A percentile compares a stretch with the other conserved stretches of the same genome.
Conservation (phyloP, 441 rosid genomes). For the Populus trichocarpa region DNA sequence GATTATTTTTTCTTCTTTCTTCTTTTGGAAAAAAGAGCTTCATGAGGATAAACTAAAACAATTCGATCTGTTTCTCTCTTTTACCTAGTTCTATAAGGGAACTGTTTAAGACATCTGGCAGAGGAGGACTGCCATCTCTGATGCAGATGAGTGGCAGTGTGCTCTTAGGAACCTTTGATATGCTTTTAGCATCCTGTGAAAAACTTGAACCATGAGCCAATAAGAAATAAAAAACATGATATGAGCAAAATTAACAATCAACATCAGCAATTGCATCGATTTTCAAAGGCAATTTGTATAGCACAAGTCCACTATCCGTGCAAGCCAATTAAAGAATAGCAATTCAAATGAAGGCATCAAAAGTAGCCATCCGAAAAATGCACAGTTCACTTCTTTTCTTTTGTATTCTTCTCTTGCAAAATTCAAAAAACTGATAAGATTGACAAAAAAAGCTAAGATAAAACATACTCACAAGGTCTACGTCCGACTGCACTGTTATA, state of each 20-base stretch:
- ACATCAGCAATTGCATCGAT: not conserved
- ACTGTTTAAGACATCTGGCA: conserved; percentile 63
- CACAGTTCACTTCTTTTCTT: not conserved
- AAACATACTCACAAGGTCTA: conserved; percentile 64
- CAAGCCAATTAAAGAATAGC: not conserved
- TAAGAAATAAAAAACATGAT: not conserved
- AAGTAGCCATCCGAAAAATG: not conserved
- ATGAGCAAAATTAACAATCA: not conserved
- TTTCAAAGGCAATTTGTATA: not conserved
- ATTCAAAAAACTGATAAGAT: not conserved
- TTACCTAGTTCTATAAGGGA: conserved; percentile 59
- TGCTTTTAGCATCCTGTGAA: conserved; percentile 46
- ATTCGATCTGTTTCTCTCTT: not conserved
- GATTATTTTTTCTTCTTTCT: not conserved
- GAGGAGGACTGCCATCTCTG: conserved; percentile 93
- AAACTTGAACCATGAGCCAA: conserved; percentile 16
- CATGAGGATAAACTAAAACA: not conserved
- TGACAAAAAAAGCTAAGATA: not conserved
- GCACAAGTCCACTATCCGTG: not conserved
- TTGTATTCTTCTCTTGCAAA: not conserved
- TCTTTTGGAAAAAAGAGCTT: not conserved
- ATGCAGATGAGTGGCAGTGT: conserved; percentile 73
- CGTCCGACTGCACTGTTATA: conserved; percentile 68
- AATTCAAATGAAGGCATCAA: not conserved
- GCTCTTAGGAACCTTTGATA: conserved; percentile 48